phyloP scores from a whole-genome alignment of 2,329 filamentous ascomycete genomes.

The Nigrospora osmanthi region DNA sequence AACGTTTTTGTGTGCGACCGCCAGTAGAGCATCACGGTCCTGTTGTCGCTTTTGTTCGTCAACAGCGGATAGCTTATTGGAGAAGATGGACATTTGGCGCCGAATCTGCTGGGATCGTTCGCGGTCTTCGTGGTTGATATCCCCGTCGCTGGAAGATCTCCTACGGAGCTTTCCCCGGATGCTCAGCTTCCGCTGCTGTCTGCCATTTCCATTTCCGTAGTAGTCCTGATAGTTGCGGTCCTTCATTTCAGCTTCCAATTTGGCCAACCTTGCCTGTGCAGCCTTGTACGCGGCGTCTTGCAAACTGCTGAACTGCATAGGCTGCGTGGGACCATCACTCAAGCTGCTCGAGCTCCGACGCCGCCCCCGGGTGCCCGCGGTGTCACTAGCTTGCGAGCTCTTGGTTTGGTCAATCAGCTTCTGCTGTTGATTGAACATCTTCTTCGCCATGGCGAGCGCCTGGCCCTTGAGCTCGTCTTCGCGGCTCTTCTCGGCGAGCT shows the following conservation, averaged over 20 bases:
- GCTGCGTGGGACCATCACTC: conserved; percentile 31
- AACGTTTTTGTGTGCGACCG: conserved; percentile 81
- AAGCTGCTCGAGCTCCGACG: conserved; percentile 20
- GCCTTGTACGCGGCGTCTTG: conserved; percentile 84
- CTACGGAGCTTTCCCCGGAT: conserved; percentile 49
- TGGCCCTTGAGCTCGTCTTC: conserved; percentile 71
- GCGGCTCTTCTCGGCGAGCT: conserved; percentile 66
- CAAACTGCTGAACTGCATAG: conserved; percentile 54
- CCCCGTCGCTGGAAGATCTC: conserved; percentile 61
- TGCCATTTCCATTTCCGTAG: conserved; percentile 53
- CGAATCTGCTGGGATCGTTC: conserved; percentile 65
- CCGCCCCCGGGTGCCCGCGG: conserved; percentile 17
- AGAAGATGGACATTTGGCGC: conserved; percentile 72
- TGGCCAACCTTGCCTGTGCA: conserved; percentile 75
- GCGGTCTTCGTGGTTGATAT: conserved; percentile 50
- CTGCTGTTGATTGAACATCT: conserved; percentile 71
- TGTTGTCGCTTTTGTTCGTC: conserved; percentile 66
- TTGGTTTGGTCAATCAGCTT: conserved; percentile 46
- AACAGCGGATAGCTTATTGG: conserved; percentile 56
- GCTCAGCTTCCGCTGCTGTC: conserved; percentile 34
- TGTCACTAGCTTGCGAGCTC: conserved; percentile 25
- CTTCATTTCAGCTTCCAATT: conserved; percentile 61
- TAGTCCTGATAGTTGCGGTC: conserved; percentile 64
- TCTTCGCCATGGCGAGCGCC: conserved; percentile 81
- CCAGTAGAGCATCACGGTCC: conserved; percentile 69